phyloP scores from a whole-genome alignment of 1,284 basidiomycete species.

The Cutaneotrichosporon sp. region DNA sequence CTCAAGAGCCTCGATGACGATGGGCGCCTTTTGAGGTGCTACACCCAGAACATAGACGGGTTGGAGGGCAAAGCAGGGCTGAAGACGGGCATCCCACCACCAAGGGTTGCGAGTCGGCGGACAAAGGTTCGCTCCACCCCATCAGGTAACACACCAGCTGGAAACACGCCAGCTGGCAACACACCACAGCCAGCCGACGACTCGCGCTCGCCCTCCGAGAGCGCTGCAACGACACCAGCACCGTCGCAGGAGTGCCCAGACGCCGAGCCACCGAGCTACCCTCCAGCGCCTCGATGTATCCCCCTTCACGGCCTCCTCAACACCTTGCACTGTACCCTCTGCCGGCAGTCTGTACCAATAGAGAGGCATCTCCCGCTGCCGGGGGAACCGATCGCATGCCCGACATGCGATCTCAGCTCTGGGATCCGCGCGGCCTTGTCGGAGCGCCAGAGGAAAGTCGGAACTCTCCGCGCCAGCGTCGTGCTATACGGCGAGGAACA shows the following conservation, averaged over 20 bases:
- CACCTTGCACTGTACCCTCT: slow-evolving; percentile 72
- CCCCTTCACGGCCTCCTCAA: slow-evolving; percentile 84
- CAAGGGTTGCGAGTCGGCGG: no score
- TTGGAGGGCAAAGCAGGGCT: slow-evolving; percentile 81
- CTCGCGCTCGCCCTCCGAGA: background rate
- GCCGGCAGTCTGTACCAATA: slow-evolving; percentile 66
- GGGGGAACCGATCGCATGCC: slow-evolving; percentile 63
- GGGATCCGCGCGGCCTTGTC: slow-evolving; percentile 66
- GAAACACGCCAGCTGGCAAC: background rate
- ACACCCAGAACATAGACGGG: slow-evolving; percentile 92
- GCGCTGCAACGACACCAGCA: background rate
- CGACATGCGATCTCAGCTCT: slow-evolving; percentile 68
- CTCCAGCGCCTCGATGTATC: slow-evolving; percentile 63
- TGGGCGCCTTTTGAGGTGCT: slow-evolving; percentile 75
- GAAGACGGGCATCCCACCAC: slow-evolving; percentile 44
- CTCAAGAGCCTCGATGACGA: slow-evolving; percentile 70
- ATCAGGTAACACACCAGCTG: no score
- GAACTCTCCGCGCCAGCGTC: slow-evolving; percentile 76
- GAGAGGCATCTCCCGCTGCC: slow-evolving; percentile 57
- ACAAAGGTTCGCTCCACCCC: no score
- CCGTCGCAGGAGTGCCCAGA: background rate
- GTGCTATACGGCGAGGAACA: slow-evolving; percentile 88
- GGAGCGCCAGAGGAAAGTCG: slow-evolving; percentile 75
- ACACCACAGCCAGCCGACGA: background rate
- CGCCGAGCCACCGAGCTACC: slow-evolving; percentile 9